Conservation (phyloP, 2,329 filamentous ascomycete species). For the Cladophialophora immunda region DNA sequence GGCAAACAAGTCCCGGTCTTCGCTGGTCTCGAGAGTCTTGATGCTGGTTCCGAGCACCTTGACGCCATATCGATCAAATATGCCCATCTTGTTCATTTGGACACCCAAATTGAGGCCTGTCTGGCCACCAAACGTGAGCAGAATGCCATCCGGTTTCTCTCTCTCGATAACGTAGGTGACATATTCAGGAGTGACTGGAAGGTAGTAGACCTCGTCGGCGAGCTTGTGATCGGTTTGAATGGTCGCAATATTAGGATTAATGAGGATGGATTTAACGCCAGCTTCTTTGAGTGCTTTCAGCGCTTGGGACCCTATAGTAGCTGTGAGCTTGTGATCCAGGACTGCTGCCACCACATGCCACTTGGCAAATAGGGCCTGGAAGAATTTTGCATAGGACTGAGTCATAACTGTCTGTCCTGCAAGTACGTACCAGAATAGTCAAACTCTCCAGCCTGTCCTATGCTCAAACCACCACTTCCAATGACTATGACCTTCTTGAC, state of each 20-base stretch:
- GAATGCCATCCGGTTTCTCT: slow-evolving; percentile 94
- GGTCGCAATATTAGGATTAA: slow-evolving; percentile 98
- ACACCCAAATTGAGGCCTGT: slow-evolving; percentile 97
- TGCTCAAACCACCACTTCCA: slow-evolving; percentile 91
- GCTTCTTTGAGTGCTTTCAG: slow-evolving; percentile 97
- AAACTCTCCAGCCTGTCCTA: slow-evolving; percentile 97
- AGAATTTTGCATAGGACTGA: not conserved
- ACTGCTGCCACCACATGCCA: not conserved
- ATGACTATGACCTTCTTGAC: slow-evolving; percentile 98
- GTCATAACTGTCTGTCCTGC: slow-evolving; percentile 5
- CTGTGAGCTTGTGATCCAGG: slow-evolving; percentile 13
- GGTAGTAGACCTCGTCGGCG: slow-evolving; percentile 97
- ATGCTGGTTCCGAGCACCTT: slow-evolving; percentile 96
- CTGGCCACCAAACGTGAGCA: slow-evolving; percentile 96
- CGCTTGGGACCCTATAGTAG: slow-evolving; percentile 80
- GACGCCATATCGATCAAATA: slow-evolving; percentile 94
- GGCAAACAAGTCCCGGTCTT: slow-evolving; percentile 95
- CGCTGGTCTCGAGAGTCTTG: slow-evolving; percentile 89
- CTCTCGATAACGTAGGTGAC: slow-evolving; percentile 97
- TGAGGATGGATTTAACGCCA: slow-evolving; percentile 86
- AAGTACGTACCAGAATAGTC: slow-evolving; percentile 87
- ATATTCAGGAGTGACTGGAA: slow-evolving; percentile 97
- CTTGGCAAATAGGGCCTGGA: not conserved
- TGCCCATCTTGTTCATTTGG: slow-evolving; percentile 93
- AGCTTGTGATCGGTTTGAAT: slow-evolving; percentile 97